A percentile compares a stretch with the other conserved stretches of the same genome.
Evolutionary conservation across 2,329 filamentous ascomycete genomes (phyloP).

Genomic region (Ophiocordyceps camponoti-saundersi): DNA sequence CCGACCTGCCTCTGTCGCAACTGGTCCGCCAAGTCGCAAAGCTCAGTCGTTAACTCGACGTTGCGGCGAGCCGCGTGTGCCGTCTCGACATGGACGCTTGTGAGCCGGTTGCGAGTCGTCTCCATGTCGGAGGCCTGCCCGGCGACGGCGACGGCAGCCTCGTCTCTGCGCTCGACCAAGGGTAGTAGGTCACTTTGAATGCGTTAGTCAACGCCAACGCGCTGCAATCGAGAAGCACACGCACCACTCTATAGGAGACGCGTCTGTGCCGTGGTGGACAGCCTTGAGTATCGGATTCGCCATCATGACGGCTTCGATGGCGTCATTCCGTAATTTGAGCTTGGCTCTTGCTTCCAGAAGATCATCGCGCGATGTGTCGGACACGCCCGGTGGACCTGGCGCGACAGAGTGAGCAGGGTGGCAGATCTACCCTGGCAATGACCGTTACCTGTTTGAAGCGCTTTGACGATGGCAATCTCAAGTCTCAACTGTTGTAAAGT

Average conservation of each 20-base stretch:
- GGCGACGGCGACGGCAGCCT: constrained; percentile 45
- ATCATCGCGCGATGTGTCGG: constrained; percentile 43
- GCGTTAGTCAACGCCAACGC: not conserved
- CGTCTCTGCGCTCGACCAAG: constrained; percentile 49
- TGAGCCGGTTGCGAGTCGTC: constrained; percentile 32
- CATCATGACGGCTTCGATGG: constrained; percentile 50
- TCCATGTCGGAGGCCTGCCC: constrained; percentile 37
- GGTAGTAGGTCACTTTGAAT: constrained; percentile 44
- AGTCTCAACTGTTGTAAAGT: constrained; percentile 53
- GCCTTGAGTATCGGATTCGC: constrained; percentile 64
- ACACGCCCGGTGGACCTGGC: constrained; percentile 18
- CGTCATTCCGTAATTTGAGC: constrained; percentile 52
- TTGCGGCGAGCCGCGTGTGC: constrained; percentile 42
- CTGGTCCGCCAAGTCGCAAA: constrained; percentile 46
- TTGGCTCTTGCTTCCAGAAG: constrained; percentile 53
- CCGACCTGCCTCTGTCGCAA: constrained; percentile 34
- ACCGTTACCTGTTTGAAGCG: constrained; percentile 20
- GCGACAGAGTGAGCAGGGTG: constrained; percentile 1
- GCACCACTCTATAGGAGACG: constrained; percentile 53
- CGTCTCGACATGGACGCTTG: constrained; percentile 39
- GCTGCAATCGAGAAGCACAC: constrained; percentile 1
- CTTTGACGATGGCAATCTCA: constrained; percentile 49
- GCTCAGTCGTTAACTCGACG: constrained; percentile 39
- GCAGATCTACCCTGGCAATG: not conserved
- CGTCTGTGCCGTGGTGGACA: constrained; percentile 49